phyloP scores from a whole-genome alignment of 75 land plant species.

The Pinus taeda region DNA sequence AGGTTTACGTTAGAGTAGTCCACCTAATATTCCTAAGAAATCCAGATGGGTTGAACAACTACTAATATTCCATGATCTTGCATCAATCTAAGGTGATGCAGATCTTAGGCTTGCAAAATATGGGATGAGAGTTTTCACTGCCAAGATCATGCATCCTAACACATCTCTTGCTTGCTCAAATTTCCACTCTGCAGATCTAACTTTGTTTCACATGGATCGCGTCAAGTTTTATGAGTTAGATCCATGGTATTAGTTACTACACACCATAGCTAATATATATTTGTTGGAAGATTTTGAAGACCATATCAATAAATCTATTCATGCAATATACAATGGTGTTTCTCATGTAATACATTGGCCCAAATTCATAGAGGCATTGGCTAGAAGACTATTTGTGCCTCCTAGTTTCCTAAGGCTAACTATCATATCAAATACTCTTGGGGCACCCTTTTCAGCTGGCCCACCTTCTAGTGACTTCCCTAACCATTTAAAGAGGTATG shows the following conservation, averaged over 20 bases:
- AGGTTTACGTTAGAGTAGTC: background rate
- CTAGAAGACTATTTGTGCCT: constrained; percentile 44
- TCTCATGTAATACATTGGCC: too few species aligned
- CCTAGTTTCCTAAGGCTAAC: constrained; percentile 68
- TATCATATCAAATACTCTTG: constrained; percentile 22
- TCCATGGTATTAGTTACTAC: constrained; percentile 63
- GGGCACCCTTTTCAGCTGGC: constrained; percentile 30
- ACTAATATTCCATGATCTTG: constrained; percentile 68
- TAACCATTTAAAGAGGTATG: constrained; percentile 47
- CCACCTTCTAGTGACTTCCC: constrained; percentile 39
- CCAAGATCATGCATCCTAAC: constrained; percentile 23
- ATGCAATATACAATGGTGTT: constrained; percentile 30
- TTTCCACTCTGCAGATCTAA: constrained; percentile 37
- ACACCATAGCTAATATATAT: constrained; percentile 46
- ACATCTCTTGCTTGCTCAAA: constrained; percentile 5
- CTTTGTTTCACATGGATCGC: constrained; percentile 43
- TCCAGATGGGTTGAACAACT: constrained; percentile 77
- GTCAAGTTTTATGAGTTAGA: constrained; percentile 67
- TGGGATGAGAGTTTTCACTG: constrained; percentile 54
- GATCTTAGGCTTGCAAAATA: constrained; percentile 71
- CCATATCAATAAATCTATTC: constrained; percentile 17
- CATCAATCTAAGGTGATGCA: constrained; percentile 59
- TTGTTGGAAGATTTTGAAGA: constrained; percentile 37
- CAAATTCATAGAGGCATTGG: constrained; percentile 66
- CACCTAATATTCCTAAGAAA: constrained; percentile 28